Conservation (phyloP, 805 yeast species). For the Ogataea methylovora region DNA sequence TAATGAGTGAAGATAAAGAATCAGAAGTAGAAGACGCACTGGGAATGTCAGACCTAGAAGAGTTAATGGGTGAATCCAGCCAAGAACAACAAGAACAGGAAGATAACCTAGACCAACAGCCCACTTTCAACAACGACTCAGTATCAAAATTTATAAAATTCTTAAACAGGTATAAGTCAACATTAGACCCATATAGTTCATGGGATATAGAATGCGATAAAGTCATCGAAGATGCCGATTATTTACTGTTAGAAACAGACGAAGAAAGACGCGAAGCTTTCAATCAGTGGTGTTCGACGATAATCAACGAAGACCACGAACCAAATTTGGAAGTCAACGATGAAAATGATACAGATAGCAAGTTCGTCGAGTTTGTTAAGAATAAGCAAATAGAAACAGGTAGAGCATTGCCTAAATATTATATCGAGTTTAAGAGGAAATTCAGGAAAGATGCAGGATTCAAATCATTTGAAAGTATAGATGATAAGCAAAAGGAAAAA, state of each 20-base stretch:
- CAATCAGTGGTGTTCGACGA: slow-evolving; percentile 15
- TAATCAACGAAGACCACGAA: neutral
- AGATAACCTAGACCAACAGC: neutral
- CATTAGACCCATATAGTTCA: slow-evolving; percentile 13
- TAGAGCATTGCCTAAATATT: slow-evolving; percentile 13
- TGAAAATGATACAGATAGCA: no score
- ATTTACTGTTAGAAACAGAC: slow-evolving; percentile 12
- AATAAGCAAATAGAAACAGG: no score
- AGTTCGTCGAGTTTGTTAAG: no score
- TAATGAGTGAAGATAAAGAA: slow-evolving; percentile 2
- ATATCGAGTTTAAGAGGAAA: slow-evolving; percentile 21
- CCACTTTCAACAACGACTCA: neutral
- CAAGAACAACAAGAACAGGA: neutral
- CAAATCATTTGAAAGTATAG: slow-evolving; percentile 2
- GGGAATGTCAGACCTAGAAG: slow-evolving; percentile 11
- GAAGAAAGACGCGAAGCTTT: slow-evolving; percentile 12
- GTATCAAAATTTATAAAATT: neutral
- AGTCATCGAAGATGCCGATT: slow-evolving; percentile 15
- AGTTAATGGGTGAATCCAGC: neutral
- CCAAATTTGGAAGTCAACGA: no score
- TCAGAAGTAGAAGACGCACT: slow-evolving; percentile 9
- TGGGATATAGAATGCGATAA: slow-evolving; percentile 16
- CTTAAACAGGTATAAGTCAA: neutral
- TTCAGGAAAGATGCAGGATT: slow-evolving; percentile 8
- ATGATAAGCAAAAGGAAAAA: slow-evolving; percentile 10